Conservation (phyloP, 2,329 filamentous ascomycete species). For the Fonsecaea pedrosoi region DNA sequence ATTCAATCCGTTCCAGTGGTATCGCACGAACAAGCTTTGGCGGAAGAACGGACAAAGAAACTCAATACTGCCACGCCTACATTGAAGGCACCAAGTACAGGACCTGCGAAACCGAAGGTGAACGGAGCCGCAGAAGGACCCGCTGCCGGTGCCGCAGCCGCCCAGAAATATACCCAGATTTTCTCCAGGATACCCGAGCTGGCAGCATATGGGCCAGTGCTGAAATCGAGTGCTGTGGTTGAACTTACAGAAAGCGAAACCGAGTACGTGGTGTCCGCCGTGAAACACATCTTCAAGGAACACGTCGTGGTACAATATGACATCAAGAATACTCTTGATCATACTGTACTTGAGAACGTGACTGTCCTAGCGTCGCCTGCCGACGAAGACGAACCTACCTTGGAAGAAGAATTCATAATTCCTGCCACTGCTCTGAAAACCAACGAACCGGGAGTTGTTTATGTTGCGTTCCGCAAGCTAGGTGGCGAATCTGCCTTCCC, state of each 20-base stretch:
- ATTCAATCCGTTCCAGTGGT: constrained; percentile 90
- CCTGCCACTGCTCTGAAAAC: constrained; percentile 81
- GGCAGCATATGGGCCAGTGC: constrained; percentile 83
- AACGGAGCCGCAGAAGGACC: constrained; percentile 75
- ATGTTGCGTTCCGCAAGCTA: constrained; percentile 89
- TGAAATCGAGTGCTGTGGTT: constrained; percentile 86
- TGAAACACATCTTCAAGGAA: constrained; percentile 98
- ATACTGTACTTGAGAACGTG: constrained; percentile 88
- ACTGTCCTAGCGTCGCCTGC: constrained; percentile 79
- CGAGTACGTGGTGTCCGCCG: constrained; percentile 89
- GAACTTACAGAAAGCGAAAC: constrained; percentile 97
- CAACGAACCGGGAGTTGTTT: constrained; percentile 89
- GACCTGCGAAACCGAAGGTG: constrained; percentile 73
- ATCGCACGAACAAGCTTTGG: constrained; percentile 92
- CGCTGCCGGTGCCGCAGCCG: constrained; percentile 72
- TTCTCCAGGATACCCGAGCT: constrained; percentile 89
- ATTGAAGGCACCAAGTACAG: constrained; percentile 87
- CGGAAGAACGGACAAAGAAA: constrained; percentile 96
- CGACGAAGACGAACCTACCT: constrained; percentile 73
- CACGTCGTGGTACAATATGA: constrained; percentile 96
- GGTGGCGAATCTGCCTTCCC: constrained; percentile 77
- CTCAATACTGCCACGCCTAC: constrained; percentile 90
- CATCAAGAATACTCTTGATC: constrained; percentile 94
- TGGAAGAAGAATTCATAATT: constrained; percentile 90
- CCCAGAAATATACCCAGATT: constrained; percentile 88